Conservation (phyloP, 2,329 filamentous ascomycete species). For the Scleromitrula shiraiana region DNA sequence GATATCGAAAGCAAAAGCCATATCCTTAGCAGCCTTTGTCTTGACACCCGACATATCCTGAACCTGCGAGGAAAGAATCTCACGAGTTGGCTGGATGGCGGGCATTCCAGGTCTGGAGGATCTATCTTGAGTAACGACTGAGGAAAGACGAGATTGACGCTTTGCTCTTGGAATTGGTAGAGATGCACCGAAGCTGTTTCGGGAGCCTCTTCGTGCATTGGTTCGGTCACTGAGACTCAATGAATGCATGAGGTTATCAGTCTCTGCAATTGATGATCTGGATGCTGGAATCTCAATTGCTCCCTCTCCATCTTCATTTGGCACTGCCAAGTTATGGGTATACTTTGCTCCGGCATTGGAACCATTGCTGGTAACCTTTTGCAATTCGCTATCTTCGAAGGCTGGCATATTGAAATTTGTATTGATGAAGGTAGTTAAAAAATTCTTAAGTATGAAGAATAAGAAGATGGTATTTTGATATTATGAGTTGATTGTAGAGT, state of each 20-base stretch:
- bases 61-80: slow-evolving; percentile 61
- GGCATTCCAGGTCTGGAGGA: slow-evolving; percentile 48
- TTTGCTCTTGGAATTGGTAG: slow-evolving; percentile 66
- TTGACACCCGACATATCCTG: slow-evolving; percentile 60
- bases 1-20: slow-evolving; percentile 75
- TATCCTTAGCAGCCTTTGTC: slow-evolving; percentile 39
- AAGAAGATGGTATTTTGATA: slow-evolving; percentile 46
- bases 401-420: too few relatives aligned
- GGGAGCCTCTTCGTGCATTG: slow-evolving; percentile 54
- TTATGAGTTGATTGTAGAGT: neutral
- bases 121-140: slow-evolving; percentile 43
- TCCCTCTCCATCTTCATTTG: slow-evolving; percentile 16
- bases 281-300: slow-evolving; percentile 63
- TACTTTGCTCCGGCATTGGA: slow-evolving; percentile 12
- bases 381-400: slow-evolving; percentile 13
- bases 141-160: slow-evolving; percentile 59
- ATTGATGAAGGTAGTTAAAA: too few relatives aligned
- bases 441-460: too few relatives aligned
- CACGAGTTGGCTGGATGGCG: slow-evolving; percentile 51
- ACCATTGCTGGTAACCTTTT: slow-evolving; percentile 19
- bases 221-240: slow-evolving; percentile 54
- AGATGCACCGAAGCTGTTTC: slow-evolving; percentile 68
- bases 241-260: slow-evolving; percentile 63
- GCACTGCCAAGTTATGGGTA: slow-evolving; percentile 4
- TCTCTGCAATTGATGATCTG: slow-evolving; percentile 60